Evolutionary conservation across 2,329 filamentous ascomycete genomes (phyloP).

Genomic region (Blumeriella jaapii): DNA sequence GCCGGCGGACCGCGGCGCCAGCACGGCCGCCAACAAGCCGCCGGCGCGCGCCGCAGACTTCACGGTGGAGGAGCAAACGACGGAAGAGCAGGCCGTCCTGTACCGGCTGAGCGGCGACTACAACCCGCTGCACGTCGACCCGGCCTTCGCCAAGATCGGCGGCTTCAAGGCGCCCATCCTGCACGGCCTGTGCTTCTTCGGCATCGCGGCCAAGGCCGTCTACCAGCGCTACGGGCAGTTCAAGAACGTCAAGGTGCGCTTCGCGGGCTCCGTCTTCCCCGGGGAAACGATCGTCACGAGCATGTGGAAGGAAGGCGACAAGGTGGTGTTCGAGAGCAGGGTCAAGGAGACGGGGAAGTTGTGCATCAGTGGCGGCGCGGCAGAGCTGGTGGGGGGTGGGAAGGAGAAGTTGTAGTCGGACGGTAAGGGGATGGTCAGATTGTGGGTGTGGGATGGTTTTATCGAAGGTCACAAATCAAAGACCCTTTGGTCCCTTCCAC

Average conservation of each 20-base stretch:
- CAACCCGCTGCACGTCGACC: constrained; percentile 94
- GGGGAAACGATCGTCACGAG: constrained; percentile 86
- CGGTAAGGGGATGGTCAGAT: background rate
- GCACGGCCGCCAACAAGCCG: constrained; percentile 67
- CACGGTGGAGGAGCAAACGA: constrained; percentile 76
- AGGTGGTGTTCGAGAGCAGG: constrained; percentile 73
- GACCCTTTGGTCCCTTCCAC: too few relatives aligned
- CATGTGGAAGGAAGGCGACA: constrained; percentile 83
- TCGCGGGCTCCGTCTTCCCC: constrained; percentile 74
- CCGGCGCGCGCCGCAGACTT: constrained; percentile 69
- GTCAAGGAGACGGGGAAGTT: constrained; percentile 90
- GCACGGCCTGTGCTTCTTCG: constrained; percentile 94
- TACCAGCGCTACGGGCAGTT: constrained; percentile 72
- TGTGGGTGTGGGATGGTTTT: too few relatives aligned
- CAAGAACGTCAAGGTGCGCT: constrained; percentile 88
- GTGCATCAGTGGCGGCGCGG: constrained; percentile 70
- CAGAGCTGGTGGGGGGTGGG: constrained; percentile 46
- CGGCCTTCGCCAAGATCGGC: constrained; percentile 84
- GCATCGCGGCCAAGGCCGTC: constrained; percentile 82
- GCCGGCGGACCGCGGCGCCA: constrained; percentile 63
- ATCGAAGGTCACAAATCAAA: too few relatives aligned
- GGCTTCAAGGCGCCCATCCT: constrained; percentile 92
- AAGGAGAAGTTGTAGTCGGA: constrained; percentile 10
- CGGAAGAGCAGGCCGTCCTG: constrained; percentile 80
- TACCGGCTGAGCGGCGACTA: constrained; percentile 92